These are phyloP conservation scores for Fusarium sp. DNA, from an alignment of 2,329 filamentous ascomycete genomes.

Conservation along the genomic window DNA sequence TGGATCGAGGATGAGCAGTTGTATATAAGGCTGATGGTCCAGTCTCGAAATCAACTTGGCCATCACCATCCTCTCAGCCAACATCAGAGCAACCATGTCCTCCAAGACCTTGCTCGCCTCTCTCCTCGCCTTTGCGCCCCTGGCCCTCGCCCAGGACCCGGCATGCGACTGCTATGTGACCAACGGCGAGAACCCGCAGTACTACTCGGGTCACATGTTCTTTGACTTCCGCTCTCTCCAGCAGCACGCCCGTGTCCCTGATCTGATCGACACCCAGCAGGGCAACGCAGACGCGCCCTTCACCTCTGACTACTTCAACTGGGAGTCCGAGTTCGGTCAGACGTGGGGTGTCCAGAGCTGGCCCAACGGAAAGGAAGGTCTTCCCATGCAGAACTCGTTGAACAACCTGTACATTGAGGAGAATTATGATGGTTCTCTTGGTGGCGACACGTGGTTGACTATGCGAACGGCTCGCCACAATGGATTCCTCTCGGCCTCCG, in stretches of 20 bases:
- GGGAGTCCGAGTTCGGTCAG: constrained; percentile 44
- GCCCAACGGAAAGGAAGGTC: constrained; percentile 49
- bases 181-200: constrained; percentile 37
- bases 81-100: constrained; percentile 26
- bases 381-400: constrained; percentile 50
- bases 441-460: constrained; percentile 54
- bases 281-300: constrained; percentile 45
- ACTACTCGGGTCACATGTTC: constrained; percentile 43
- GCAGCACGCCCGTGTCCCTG: constrained; percentile 44
- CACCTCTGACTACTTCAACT: constrained; percentile 50
- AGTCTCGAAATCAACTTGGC: background rate
- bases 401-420: constrained; percentile 57
- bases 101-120: constrained; percentile 33
- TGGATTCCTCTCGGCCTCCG: constrained; percentile 56
- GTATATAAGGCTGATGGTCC: constrained; percentile 8
- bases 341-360: constrained; percentile 52
- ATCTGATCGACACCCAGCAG: constrained; percentile 42
- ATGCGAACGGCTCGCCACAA: constrained; percentile 55
- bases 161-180: constrained; percentile 47
- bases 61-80: background rate
- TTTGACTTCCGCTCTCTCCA: constrained; percentile 47
- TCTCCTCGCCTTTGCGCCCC: constrained; percentile 35
- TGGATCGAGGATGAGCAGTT: background rate
- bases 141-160: constrained; percentile 36
- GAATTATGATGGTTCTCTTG: constrained; percentile 45